phyloP scores from a whole-genome alignment of 176 grass and related monocot genomes.

The Oropetium thomaeum region DNA sequence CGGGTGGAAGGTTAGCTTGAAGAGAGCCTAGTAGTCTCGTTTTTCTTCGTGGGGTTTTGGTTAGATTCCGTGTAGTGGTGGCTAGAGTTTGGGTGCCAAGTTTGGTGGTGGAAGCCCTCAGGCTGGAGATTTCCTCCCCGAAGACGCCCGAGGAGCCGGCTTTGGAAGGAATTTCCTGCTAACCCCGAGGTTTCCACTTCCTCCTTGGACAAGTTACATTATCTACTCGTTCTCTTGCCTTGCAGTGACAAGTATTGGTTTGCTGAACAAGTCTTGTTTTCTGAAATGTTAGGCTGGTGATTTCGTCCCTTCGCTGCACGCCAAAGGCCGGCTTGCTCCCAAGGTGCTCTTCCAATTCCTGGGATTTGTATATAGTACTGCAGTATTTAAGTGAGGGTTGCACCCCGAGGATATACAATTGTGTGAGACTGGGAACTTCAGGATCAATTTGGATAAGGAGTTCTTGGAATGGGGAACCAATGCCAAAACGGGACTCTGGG shows the following conservation, averaged over 20 bases:
- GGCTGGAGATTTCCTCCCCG: conserved; percentile 37
- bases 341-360: background rate
- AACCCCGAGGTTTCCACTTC: conserved; percentile 41
- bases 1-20: background rate
- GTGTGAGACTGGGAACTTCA: conserved; percentile 35
- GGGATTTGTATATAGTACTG: background rate
- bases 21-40: background rate
- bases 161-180: conserved; percentile 34
- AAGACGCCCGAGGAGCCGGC: conserved; percentile 2
- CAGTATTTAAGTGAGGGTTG: conserved; percentile 17
- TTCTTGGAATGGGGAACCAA: conserved; percentile 46
- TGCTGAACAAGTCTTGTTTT: conserved; percentile 38
- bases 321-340: conserved; percentile 1
- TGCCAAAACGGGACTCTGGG: conserved; percentile 58
- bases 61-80: conserved; percentile 34
- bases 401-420: background rate
- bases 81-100: conserved; percentile 24
- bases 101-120: conserved; percentile 33
- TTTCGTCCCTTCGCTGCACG: conserved; percentile 14
- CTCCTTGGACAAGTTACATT: conserved; percentile 5
- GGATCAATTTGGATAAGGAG: background rate
- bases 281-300: conserved; percentile 28
- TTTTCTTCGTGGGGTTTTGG: background rate
- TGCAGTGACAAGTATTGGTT: conserved; percentile 21
- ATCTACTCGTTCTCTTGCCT: background rate